These are phyloP conservation scores for Flaveria brownii DNA, from an alignment of 129 eudicot species.

Conservation along the genomic window DNA sequence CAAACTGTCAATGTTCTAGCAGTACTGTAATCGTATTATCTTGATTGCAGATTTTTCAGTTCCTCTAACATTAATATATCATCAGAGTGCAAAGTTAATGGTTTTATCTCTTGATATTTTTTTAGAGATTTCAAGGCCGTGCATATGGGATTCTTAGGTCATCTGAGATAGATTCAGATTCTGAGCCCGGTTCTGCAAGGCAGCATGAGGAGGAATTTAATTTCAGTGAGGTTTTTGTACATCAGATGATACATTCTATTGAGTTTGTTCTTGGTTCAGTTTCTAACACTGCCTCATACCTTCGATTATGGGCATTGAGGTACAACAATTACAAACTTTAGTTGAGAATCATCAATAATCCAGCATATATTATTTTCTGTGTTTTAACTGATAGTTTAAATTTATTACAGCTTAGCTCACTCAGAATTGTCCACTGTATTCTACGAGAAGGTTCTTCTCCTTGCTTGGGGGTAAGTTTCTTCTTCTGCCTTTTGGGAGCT, in stretches of 20 bases:
- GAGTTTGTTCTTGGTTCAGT: constrained; percentile 99
- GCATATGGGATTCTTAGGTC: constrained; percentile 78
- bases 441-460: constrained; percentile 91
- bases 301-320: constrained; percentile 99
- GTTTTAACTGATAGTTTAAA: constrained; percentile 20
- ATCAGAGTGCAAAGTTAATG: constrained; percentile 18
- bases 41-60: neutral
- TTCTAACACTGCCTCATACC: constrained; percentile 97
- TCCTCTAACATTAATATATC: neutral
- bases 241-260: constrained; percentile 96
- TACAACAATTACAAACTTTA: constrained; percentile 25
- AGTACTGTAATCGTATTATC: neutral
- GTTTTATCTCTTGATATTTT: constrained; percentile 22
- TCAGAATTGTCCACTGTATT: constrained; percentile 94
- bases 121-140: constrained; percentile 97
- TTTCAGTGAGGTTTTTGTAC: constrained; percentile 95
- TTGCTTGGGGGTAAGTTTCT: constrained; percentile 89
- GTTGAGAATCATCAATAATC: constrained; percentile 14
- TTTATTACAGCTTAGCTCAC: constrained; percentile 85
- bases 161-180: constrained; percentile 69
- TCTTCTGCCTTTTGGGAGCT: neutral
- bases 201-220: constrained; percentile 82
- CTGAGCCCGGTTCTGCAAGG: constrained; percentile 81
- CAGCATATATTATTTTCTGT: neutral
- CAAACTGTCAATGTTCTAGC: neutral